A percentile compares a stretch with the other conserved stretches of the same genome.
phyloP scores from a whole-genome alignment of 1,139 yeast species.

The Meyerozyma elateridarum region DNA sequence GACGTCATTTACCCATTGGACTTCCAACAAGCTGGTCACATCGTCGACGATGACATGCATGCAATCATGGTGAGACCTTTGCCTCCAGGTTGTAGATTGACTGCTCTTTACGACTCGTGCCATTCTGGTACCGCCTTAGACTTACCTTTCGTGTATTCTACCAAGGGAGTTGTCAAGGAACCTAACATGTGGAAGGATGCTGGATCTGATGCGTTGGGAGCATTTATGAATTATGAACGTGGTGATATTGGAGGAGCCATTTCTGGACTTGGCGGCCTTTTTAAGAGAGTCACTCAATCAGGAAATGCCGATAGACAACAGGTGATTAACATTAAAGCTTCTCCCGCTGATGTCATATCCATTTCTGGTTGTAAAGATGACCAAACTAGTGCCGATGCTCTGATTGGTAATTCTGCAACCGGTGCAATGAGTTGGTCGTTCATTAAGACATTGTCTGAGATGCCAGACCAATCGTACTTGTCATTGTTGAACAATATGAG shows the following conservation, averaged over 20 bases:
- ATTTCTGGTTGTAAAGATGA: slow-evolving; percentile 90
- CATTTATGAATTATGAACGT: slow-evolving; percentile 66
- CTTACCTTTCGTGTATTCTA: slow-evolving; percentile 82
- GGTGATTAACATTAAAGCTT: slow-evolving; percentile 53
- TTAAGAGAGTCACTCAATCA: slow-evolving; percentile 36
- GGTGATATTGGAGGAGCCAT: slow-evolving; percentile 59
- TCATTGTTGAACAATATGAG: slow-evolving; percentile 81
- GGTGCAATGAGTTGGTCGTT: slow-evolving; percentile 97
- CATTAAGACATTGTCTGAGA: slow-evolving; percentile 59
- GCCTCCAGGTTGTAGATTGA: slow-evolving; percentile 78
- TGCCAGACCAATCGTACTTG: slow-evolving; percentile 72
- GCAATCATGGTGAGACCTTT: slow-evolving; percentile 73
- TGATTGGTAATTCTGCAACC: slow-evolving; percentile 70
- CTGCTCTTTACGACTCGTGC: slow-evolving; percentile 88
- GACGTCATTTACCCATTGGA: slow-evolving; percentile 92
- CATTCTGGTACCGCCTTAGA: slow-evolving; percentile 92
- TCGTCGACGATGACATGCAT: slow-evolving; percentile 84
- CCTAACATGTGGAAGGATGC: slow-evolving; percentile 85
- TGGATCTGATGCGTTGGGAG: slow-evolving; percentile 68
- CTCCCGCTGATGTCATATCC: slow-evolving; percentile 85
- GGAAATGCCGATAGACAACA: slow-evolving; percentile 25
- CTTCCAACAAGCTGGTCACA: slow-evolving; percentile 66
- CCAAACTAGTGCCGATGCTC: slow-evolving; percentile 77
- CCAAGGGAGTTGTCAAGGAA: slow-evolving; percentile 87
- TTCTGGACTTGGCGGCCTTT: slow-evolving; percentile 41